Percentiles rank a stretch among this genome's conserved stretches.
These are phyloP conservation scores for Asterochloris erici DNA, from an alignment of 139 green algal genomes.

Conservation along the genomic window DNA sequence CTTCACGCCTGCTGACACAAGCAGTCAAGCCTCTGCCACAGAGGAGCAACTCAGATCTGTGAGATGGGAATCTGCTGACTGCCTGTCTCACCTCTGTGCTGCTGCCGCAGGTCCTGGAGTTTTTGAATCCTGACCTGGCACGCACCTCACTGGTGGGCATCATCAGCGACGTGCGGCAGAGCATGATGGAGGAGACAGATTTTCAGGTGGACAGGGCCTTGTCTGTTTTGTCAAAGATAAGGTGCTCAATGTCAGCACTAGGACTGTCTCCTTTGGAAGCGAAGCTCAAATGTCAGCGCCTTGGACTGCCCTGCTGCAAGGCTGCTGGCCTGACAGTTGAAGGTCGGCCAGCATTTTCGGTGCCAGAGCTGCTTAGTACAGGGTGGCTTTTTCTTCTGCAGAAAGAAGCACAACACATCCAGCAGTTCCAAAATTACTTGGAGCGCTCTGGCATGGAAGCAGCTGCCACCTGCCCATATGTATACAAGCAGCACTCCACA, in stretches of 20 bases:
- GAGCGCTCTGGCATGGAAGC: constrained; percentile 51
- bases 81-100: too few relatives aligned
- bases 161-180: constrained; percentile 56
- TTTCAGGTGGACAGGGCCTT: constrained; percentile 16
- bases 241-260: too few relatives aligned
- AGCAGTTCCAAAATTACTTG: constrained; percentile 78
- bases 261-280: too few relatives aligned
- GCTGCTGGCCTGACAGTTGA: constrained; percentile 53
- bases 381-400: constrained; percentile 61
- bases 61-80: too few relatives aligned
- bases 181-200: constrained; percentile 67
- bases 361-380: too few relatives aligned
- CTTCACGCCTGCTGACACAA: too few relatives aligned
- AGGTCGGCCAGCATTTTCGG: too few relatives aligned
- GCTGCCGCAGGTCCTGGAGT: constrained; percentile 57
- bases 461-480: constrained; percentile 73
- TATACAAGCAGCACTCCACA: constrained; percentile 72
- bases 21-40: too few relatives aligned
- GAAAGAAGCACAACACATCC: constrained; percentile 78
- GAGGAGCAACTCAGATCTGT: too few relatives aligned
- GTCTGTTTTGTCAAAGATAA: too few relatives aligned
- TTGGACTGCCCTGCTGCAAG: constrained; percentile 28
- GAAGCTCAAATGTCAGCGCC: too few relatives aligned
- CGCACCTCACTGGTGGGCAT: constrained; percentile 77
- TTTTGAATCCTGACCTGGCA: constrained; percentile 77